Percentiles rank a stretch among this genome's conserved stretches.
These are phyloP conservation scores for Pseudozyma sp. DNA, from an alignment of 1,284 basidiomycete genomes.

Conservation along the genomic window DNA sequence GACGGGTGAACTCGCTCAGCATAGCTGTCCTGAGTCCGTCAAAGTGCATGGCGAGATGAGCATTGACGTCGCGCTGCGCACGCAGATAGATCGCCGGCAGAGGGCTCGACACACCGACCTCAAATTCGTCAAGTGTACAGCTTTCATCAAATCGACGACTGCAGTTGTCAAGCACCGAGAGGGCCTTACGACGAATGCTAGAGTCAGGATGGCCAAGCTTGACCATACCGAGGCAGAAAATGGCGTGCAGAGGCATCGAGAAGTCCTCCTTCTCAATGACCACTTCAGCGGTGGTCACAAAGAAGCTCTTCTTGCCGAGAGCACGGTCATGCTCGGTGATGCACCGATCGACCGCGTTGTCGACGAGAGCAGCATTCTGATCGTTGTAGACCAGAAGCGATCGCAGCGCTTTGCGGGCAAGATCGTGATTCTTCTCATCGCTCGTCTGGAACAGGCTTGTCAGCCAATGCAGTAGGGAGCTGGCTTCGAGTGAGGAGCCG, in stretches of 20 bases:
- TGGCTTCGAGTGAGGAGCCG: constrained; percentile 71
- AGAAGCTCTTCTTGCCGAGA: constrained; percentile 74
- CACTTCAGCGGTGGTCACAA: constrained; percentile 83
- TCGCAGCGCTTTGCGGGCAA: constrained; percentile 77
- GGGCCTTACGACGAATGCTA: constrained; percentile 80
- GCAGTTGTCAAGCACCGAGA: constrained; percentile 82
- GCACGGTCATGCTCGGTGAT: constrained; percentile 75
- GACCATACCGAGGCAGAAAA: constrained; percentile 83
- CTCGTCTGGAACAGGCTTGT: constrained; percentile 70
- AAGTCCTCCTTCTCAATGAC: constrained; percentile 74
- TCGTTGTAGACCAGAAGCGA: constrained; percentile 78
- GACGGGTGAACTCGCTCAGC: constrained; percentile 79
- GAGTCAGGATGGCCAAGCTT: constrained; percentile 83
- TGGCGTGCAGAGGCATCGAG: constrained; percentile 80
- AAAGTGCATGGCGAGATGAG: constrained; percentile 83
- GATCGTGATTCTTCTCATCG: constrained; percentile 68
- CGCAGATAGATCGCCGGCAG: constrained; percentile 82
- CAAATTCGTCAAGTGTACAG: constrained; percentile 71
- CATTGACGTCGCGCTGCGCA: constrained; percentile 82
- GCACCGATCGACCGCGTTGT: constrained; percentile 79
- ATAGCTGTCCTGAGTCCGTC: constrained; percentile 78
- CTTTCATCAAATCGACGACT: constrained; percentile 54
- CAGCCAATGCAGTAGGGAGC: constrained; percentile 71
- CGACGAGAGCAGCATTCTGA: constrained; percentile 76
- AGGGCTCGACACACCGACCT: constrained; percentile 81